phyloP scores from a whole-genome alignment of 1,284 basidiomycete genomes.

The Trametes versicolor region DNA sequence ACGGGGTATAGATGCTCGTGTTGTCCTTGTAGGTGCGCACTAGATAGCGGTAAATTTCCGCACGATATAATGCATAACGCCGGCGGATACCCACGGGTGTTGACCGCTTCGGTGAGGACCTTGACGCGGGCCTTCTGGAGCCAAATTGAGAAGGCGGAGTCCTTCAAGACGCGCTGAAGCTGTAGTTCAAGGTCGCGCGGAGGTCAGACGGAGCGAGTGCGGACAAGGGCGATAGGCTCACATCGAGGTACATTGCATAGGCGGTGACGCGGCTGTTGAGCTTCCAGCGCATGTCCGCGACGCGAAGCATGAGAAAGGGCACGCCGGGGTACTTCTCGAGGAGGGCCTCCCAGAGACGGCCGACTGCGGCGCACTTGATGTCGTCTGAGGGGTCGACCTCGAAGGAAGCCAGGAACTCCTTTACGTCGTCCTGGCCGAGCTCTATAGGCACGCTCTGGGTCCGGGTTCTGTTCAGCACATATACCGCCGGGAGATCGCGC shows the following conservation, averaged over 20 bases:
- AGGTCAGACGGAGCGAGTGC: neutral
- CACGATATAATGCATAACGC: neutral
- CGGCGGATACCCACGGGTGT: conserved; percentile 15
- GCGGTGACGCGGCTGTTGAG: conserved; percentile 27
- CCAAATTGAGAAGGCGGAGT: conserved; percentile 22
- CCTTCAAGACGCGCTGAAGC: conserved; percentile 23
- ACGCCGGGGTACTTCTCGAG: conserved; percentile 26
- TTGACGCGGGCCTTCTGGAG: conserved; percentile 18
- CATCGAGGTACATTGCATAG: conserved; percentile 26
- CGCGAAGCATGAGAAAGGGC: conserved; percentile 26
- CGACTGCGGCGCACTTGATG: conserved; percentile 24
- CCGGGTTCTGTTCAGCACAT: conserved; percentile 11
- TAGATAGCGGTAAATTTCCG: neutral
- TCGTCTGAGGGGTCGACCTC: conserved; percentile 23
- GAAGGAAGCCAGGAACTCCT: conserved; percentile 21
- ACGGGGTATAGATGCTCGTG: conserved; percentile 25
- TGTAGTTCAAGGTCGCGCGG: neutral
- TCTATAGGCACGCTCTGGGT: conserved; percentile 24
- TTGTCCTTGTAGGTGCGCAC: conserved; percentile 22
- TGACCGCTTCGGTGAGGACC: conserved; percentile 19
- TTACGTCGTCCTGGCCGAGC: conserved; percentile 20
- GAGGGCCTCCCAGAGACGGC: conserved; percentile 25
- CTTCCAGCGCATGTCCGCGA: conserved; percentile 28
- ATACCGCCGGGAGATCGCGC: conserved; percentile 1
- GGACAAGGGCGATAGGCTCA: conserved; percentile 2